A percentile compares a stretch with the other conserved stretches of the same genome.
Evolutionary conservation across 148 eudicot species (phyloP).

Genomic region (Rhododendron molle): DNA sequence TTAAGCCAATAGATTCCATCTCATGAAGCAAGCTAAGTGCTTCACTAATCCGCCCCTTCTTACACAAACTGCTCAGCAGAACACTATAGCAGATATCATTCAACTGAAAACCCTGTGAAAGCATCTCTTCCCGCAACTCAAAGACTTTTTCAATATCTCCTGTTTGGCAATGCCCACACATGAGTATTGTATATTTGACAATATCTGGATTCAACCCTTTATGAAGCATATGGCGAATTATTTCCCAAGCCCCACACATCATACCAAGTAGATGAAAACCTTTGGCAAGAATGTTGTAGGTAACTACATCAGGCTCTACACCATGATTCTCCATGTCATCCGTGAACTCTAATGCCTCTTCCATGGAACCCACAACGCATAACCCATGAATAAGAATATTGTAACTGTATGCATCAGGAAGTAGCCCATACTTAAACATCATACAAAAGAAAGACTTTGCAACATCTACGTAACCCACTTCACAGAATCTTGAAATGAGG

Average conservation of each 20-base stretch:
- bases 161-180: constrained; percentile 62
- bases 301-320: constrained; percentile 60
- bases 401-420: constrained; percentile 69
- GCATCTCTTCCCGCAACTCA: constrained; percentile 57
- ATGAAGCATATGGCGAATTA: constrained; percentile 33
- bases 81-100: constrained; percentile 45
- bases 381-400: constrained; percentile 78
- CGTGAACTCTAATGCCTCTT: constrained; percentile 65
- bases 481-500: constrained; percentile 63
- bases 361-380: constrained; percentile 59
- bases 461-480: constrained; percentile 57
- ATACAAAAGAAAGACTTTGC: constrained; percentile 68
- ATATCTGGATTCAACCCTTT: constrained; percentile 44
- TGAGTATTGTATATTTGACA: constrained; percentile 47
- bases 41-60: constrained; percentile 42
- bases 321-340: constrained; percentile 74
- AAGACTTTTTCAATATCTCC: constrained; percentile 52
- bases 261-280: constrained; percentile 66
- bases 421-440: constrained; percentile 73
- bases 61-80: constrained; percentile 61
- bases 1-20: constrained; percentile 42
- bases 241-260: constrained; percentile 35
- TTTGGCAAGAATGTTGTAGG: constrained; percentile 68
- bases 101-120: constrained; percentile 46
- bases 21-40: constrained; percentile 51